A percentile compares a stretch with the other conserved stretches of the same genome.
Conservation (phyloP, 2,329 filamentous ascomycete genomes). For the Ophiognomonia clavigignenti-juglandacearum region DNA sequence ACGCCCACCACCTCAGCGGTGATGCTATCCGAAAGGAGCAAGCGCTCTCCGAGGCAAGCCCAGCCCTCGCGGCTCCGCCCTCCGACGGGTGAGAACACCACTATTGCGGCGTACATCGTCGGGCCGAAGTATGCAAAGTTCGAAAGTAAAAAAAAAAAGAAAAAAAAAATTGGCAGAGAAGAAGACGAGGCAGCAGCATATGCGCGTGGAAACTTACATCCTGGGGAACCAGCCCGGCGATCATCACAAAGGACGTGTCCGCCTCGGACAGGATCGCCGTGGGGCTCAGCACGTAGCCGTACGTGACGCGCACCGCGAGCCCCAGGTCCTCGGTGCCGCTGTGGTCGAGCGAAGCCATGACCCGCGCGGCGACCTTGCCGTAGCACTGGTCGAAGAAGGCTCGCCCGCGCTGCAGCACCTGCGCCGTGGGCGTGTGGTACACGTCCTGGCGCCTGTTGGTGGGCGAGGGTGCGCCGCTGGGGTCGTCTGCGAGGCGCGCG, state of each 20-base stretch:
- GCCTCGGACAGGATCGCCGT: constrained; percentile 36
- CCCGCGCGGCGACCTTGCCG: constrained; percentile 41
- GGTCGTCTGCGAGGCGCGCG: constrained; percentile 34
- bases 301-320: constrained; percentile 41
- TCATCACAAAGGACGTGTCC: constrained; percentile 47
- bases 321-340: constrained; percentile 47
- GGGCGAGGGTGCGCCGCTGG: constrained; percentile 29
- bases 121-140: no score
- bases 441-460: constrained; percentile 35
- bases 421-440: constrained; percentile 26
- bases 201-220: constrained; percentile 32
- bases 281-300: constrained; percentile 44
- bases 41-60: no score
- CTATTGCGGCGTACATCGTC: no score
- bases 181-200: neutral
- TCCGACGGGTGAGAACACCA: no score
- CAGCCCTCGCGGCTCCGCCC: no score
- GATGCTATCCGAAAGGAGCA: neutral
- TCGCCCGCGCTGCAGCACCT: constrained; percentile 38
- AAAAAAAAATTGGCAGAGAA: no score
- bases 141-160: no score
- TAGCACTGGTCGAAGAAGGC: constrained; percentile 44
- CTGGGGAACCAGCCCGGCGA: constrained; percentile 46
- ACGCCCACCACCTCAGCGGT: neutral
- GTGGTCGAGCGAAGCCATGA: constrained; percentile 43